Conservation (phyloP, 495 filamentous ascomycete species). For the Penicillium egyptiacum region DNA sequence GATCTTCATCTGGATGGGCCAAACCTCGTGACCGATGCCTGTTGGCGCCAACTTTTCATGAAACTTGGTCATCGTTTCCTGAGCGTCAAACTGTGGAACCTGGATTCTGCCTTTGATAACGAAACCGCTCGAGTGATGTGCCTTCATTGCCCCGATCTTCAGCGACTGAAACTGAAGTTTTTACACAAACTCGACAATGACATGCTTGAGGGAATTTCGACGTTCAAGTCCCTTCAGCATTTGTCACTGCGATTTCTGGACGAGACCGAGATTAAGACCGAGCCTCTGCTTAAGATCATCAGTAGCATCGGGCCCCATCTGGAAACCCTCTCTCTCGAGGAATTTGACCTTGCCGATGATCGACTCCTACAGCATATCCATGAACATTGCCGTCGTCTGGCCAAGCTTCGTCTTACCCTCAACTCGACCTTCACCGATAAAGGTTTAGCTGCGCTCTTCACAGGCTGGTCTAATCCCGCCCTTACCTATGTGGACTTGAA, state of each 20-base stretch:
- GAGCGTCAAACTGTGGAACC: constrained; percentile 64
- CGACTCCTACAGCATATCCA: constrained; percentile 64
- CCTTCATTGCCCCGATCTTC: constrained; percentile 61
- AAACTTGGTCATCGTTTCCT: constrained; percentile 61
- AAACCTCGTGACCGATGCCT: constrained; percentile 71
- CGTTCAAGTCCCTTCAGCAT: constrained; percentile 62
- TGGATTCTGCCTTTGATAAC: constrained; percentile 72
- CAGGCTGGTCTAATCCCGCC: constrained; percentile 67
- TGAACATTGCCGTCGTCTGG: constrained; percentile 59
- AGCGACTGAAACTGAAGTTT: constrained; percentile 68
- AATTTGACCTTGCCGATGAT: constrained; percentile 58
- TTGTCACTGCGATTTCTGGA: constrained; percentile 65
- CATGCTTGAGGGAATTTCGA: constrained; percentile 52
- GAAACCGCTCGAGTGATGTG: constrained; percentile 58
- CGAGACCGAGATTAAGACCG: constrained; percentile 54
- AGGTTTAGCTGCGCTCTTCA: constrained; percentile 69
- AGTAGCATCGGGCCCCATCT: constrained; percentile 57
- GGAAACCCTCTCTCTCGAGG: constrained; percentile 69
- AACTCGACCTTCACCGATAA: constrained; percentile 73
- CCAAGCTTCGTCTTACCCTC: constrained; percentile 74
- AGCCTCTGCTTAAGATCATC: constrained; percentile 60
- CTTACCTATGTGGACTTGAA: constrained; percentile 70
- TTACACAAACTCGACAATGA: constrained; percentile 52
- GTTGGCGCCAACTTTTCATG: constrained; percentile 66
- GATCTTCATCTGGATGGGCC: constrained; percentile 69